Base-by-base conservation (phyloP, 2,329 filamentous ascomycete species). In the Trichoderma afroharzianum region DNA sequence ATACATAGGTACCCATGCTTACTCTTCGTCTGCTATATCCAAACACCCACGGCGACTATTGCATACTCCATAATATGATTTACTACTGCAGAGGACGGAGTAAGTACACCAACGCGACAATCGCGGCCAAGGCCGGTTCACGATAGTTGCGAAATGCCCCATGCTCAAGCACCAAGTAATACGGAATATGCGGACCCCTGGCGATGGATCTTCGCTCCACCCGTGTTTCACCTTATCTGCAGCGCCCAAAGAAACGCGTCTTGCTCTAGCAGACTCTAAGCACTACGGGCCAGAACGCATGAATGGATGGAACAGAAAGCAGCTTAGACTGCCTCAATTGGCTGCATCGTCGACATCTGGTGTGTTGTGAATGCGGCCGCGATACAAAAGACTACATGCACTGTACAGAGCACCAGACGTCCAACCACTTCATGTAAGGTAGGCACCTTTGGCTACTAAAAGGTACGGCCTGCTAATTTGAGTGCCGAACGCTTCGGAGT, bases 161-260 rank as follows among this genome's bases (percentile, higher is more conserved):
- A 24, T 24, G 33, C 15, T 36, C 30, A 32, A 12, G 55, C 18
- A 30, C 55, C 18, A 30, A 58, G 24, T 68, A 39, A 68, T 61
- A 57, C 66, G 28, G 66, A 61, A 43, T 33, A 53, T 28, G 30
- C 57, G 57, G 57, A 58, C 58, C 67, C 67, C 57, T 69, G 67
- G 67, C 30, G 67, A 62, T 69, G 55, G 55, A 61, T 69, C 55
- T 62, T 50, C 67, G 39, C 66, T 70, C 63, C 71, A 69, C 68
- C 66, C 61, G 66, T 72, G 71, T 72, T 72, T 72, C 71, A 72
- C 67, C 66, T 63, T 63, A 15, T 69, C 58, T 69, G 47, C 71
- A 70, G 36, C 43, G 55, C 30, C 43, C 50, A 24, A 18, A 47
- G 63, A 67, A 62, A 30, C 70, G 63, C 63, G 57, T 63, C 30